These are phyloP conservation scores for Cutaneotrichosporon spelunceum DNA, from an alignment of 1,284 basidiomycete genomes.

Conservation along the genomic window DNA sequence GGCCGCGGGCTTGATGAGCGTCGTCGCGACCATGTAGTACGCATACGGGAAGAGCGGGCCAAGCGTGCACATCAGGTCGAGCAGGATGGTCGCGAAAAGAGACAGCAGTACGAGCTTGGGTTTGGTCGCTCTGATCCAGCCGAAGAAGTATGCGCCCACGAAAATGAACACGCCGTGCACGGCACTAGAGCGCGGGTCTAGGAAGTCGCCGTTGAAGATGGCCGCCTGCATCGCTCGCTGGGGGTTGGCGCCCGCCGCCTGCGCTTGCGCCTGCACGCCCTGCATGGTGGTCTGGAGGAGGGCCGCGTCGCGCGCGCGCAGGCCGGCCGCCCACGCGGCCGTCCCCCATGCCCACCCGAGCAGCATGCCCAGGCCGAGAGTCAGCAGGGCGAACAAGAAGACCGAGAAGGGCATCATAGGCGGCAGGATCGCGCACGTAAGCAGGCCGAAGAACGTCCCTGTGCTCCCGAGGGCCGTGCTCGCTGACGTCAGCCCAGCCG, in stretches of 20 bases:
- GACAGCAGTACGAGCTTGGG: slow-evolving; percentile 62
- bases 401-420: slow-evolving; percentile 44
- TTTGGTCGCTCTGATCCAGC: slow-evolving; percentile 59
- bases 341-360: slow-evolving; percentile 72
- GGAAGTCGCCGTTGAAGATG: slow-evolving; percentile 64
- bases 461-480: background rate
- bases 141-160: slow-evolving; percentile 62
- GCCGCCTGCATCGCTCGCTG: slow-evolving; percentile 48
- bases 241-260: background rate
- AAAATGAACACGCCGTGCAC: slow-evolving; percentile 71
- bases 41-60: slow-evolving; percentile 62
- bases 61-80: slow-evolving; percentile 56
- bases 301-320: slow-evolving; percentile 59
- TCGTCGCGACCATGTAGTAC: slow-evolving; percentile 60
- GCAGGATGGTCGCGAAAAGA: slow-evolving; percentile 56
- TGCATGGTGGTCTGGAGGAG: slow-evolving; percentile 33
- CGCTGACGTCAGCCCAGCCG: background rate
- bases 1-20: slow-evolving; percentile 60
- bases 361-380: slow-evolving; percentile 60
- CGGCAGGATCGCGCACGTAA: slow-evolving; percentile 43
- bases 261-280: background rate
- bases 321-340: slow-evolving; percentile 66
- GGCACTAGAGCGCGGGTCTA: slow-evolving; percentile 59
- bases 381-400: slow-evolving; percentile 52
- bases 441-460: slow-evolving; percentile 38